Percentiles rank a stretch among this genome's conserved stretches.
phyloP scores from a whole-genome alignment of 148 eudicot genomes.

The Persicaria tinctoria region DNA sequence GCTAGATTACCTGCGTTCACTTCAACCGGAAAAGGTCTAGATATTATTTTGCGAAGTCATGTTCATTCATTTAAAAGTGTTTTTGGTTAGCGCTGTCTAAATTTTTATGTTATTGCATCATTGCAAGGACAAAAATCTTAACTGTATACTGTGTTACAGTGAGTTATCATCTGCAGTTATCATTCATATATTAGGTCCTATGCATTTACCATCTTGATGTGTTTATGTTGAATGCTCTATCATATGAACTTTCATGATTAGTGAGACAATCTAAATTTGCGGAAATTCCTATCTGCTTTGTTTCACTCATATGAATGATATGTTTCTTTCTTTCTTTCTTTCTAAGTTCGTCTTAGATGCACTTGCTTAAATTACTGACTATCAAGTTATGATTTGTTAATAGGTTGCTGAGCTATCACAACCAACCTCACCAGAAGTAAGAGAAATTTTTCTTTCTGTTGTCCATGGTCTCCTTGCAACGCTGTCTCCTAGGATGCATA shows the following conservation, averaged over 20 bases:
- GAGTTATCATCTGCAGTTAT: background rate
- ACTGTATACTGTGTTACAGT: background rate
- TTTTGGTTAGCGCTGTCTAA: background rate
- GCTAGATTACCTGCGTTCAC: conserved; percentile 85
- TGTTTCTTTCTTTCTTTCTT: background rate
- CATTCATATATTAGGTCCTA: background rate
- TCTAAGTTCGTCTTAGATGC: background rate
- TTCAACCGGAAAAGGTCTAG: conserved; percentile 83
- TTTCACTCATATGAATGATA: background rate
- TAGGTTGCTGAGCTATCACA: conserved; percentile 96
- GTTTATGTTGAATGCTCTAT: background rate
- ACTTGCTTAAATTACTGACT: conserved; percentile 7
- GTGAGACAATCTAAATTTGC: background rate
- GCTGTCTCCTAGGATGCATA: conserved; percentile 89
- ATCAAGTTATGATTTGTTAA: conserved; percentile 8
- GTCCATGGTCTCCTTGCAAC: conserved; percentile 96
- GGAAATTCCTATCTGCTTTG: background rate
- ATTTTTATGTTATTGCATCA: background rate
- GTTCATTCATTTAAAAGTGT: background rate
- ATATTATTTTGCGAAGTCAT: background rate
- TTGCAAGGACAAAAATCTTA: background rate
- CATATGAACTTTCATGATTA: background rate
- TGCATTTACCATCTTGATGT: background rate
- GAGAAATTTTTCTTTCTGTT: conserved; percentile 71
- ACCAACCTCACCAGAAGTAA: conserved; percentile 75